Base-by-base conservation (phyloP, 1,284 basidiomycete species). In the Trichosporon ovoides region DNA sequence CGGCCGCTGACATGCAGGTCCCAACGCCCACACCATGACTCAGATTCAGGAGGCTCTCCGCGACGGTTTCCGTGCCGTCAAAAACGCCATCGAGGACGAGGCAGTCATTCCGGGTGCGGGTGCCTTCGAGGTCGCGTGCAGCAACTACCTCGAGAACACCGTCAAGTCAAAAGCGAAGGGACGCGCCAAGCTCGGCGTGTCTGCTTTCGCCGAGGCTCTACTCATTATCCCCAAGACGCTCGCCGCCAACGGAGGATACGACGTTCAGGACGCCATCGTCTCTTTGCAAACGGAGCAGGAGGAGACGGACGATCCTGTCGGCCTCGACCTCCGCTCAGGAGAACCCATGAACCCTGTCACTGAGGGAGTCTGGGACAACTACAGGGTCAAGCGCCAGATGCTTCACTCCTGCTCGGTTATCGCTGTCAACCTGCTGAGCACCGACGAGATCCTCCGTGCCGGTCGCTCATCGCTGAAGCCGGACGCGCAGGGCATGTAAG, bases 301-400 rank as follows among this genome's bases (percentile, higher is more conserved):
- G 74, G 87, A 91, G 70, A 86, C 87, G 0, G 93, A 96, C 64
- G 93, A 92, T 28, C 90, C 90, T 65, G 93, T 96, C 61, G 96
- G 96, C 24, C 78, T 99, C 63, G 91, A 98, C 77, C 81, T 98
- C 40, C 82, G 91, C 73, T 90, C 91, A 31, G 96, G 96, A 58
- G 93, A 98, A 76, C 93, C 95, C 3, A 91, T 96, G 73, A 95
- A 99, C 73, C 95, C 96, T 7, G 88, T 91, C 14, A 87, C 91
- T 4, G 88, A 92, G 72, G 96, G 96, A 38, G 87, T 99, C 18
- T 98, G 95, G 94, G 96, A 99, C 78, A 98, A 98, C 79, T 98
- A 97, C 77, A 83, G 96, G 60, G 96, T 98, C 62, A 98, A 98
- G 81, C 83, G 95, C 63, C 96, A 98, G 73, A 96, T 98, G 92